Base-by-base conservation (phyloP, 441 rosid genomes). In the Jatropha podagrica region DNA sequence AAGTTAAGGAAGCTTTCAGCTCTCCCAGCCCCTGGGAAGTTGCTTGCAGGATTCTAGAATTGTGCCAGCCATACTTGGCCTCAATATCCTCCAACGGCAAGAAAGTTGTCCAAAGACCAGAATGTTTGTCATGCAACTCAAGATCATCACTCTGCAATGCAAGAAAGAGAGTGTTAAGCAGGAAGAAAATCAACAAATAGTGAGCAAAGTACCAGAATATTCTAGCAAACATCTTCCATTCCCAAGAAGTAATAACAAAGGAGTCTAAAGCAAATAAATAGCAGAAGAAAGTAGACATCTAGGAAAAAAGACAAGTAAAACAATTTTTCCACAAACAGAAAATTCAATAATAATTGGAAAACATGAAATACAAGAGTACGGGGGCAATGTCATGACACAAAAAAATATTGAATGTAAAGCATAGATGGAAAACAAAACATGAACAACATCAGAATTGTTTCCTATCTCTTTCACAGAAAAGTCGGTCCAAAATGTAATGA, bases 141-240 rank as follows among this genome's bases (percentile, higher is more conserved):
- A 93, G 77, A 79, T 92, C 95, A 78, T 96, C 94, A 75, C 76
- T 87, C 99, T 96, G 92, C 85, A 83, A 76, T 69, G 73, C 73
- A 86, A 10, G 77, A 51, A 84, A 84, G 70, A 66, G 76, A 52
- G 65, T 72, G 78, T 66, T 68, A 38, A 83, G 81, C 69, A 64
- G 66, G 69, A 79, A 75, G 77, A 58, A 74, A 76, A 67, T 69
- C 74, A 84, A 76, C 82, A 79, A 80, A 68, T 64, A 76, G 64
- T 20, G 63, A 73, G 76, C 68, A 77, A 63, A 14, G 70, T 5
- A 23, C 32, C 8, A 58, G 38, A 75, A 48, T 32, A 32, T 32
- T 32, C 2, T 32, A 2, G 32, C 32, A 32, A 32, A 32, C 32
- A 32, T 32, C 32, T 32, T 32, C 32, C 32, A 32, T 32, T 1